Conservation (phyloP, 257 asterid species). For the Solanum tacnaense region DNA sequence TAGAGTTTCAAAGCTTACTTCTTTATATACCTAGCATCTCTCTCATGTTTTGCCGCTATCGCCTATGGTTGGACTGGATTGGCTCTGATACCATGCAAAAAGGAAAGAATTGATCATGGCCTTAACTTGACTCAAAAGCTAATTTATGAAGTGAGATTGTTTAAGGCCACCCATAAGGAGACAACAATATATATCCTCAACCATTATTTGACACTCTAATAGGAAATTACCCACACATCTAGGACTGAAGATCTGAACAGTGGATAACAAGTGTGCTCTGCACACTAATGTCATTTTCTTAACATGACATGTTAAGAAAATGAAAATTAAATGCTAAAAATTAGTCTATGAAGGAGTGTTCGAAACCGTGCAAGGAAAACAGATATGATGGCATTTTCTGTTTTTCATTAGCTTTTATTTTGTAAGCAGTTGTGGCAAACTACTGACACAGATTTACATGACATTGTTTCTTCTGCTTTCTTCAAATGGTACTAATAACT, state of each 20-base stretch:
- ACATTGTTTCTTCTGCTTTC: neutral
- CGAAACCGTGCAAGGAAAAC: neutral
- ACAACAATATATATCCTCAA: neutral
- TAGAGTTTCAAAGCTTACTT: neutral
- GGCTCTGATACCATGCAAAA: neutral
- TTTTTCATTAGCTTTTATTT: neutral
- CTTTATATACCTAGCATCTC: neutral
- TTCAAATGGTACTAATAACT: neutral
- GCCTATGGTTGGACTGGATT: neutral
- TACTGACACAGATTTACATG: neutral
- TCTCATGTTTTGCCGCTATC: neutral
- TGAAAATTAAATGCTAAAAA: neutral
- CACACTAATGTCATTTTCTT: neutral
- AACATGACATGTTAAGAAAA: neutral
- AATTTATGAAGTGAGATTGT: neutral
- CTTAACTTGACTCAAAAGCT: neutral
- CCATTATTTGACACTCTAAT: neutral
- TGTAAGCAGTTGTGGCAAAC: neutral
- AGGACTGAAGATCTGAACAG: neutral
- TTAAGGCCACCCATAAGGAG: neutral
- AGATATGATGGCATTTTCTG: neutral
- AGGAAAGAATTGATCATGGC: neutral
- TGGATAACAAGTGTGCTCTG: neutral
- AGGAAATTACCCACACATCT: neutral
- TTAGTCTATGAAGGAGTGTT: neutral